Evolutionary conservation across 2,329 filamentous ascomycete genomes (phyloP).

Genomic region (Westerdykella aurantiaca): DNA sequence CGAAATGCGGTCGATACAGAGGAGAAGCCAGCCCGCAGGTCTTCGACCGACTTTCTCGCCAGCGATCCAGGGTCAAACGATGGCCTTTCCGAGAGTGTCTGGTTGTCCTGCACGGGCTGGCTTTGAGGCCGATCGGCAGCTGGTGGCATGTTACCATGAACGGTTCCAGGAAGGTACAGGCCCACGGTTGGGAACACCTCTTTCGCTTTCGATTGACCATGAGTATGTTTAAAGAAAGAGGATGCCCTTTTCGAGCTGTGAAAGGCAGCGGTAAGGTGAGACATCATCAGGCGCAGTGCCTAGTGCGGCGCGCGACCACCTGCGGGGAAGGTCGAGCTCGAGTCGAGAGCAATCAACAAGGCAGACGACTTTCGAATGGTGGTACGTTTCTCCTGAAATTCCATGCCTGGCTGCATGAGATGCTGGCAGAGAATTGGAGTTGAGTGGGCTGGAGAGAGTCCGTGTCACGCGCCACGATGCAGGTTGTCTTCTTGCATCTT

Average conservation of each 20-base stretch:
- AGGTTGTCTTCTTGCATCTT: too few relatives aligned
- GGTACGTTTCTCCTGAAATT: too few relatives aligned
- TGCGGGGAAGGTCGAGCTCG: neutral
- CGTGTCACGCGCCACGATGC: too few relatives aligned
- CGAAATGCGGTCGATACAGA: conserved; percentile 22
- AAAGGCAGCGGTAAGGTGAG: conserved; percentile 1
- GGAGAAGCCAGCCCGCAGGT: conserved; percentile 10
- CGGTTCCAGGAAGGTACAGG: conserved; percentile 16
- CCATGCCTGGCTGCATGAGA: too few relatives aligned
- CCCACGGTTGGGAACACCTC: conserved; percentile 7
- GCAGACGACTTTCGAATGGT: too few relatives aligned
- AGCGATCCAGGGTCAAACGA: conserved; percentile 8
- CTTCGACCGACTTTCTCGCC: conserved; percentile 4
- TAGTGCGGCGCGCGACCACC: neutral
- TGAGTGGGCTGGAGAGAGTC: too few relatives aligned
- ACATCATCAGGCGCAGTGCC: neutral
- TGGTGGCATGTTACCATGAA: conserved; percentile 7
- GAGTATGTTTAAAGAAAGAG: neutral
- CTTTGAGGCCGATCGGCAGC: conserved; percentile 1
- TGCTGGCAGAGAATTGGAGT: too few relatives aligned
- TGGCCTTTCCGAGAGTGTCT: conserved; percentile 12
- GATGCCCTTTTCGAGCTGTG: neutral
- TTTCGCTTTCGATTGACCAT: neutral
- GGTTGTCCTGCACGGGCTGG: conserved; percentile 1
- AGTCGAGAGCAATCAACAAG: too few relatives aligned